Percentiles rank a stretch among this genome's conserved stretches.
These are phyloP conservation scores for Parastagonospora nodorum DNA, from an alignment of 2,329 filamentous ascomycete genomes.

Conservation along the genomic window DNA sequence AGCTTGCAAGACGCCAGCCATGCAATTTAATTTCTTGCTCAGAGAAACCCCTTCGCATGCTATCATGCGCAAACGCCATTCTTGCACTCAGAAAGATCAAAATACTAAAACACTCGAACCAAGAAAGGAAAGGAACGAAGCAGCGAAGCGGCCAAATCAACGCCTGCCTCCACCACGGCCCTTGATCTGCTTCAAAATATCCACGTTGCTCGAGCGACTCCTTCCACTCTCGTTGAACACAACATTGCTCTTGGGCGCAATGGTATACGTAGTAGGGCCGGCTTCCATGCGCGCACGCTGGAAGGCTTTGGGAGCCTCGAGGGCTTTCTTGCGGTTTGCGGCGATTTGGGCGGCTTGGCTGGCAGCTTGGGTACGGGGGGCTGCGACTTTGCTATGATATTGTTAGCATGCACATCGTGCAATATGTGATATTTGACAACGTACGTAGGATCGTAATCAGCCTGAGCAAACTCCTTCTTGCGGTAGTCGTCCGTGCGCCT, in stretches of 20 bases:
- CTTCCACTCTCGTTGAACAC: constrained; percentile 37
- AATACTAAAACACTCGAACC: not conserved
- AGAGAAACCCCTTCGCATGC: not conserved
- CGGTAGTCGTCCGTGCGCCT: constrained; percentile 94
- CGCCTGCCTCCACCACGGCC: constrained; percentile 31
- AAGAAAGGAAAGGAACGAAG: not conserved
- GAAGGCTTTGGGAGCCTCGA: constrained; percentile 58
- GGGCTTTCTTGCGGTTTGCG: constrained; percentile 51
- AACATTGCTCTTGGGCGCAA: constrained; percentile 64
- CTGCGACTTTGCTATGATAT: constrained; percentile 24
- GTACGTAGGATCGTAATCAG: constrained; percentile 64
- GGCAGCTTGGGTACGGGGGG: constrained; percentile 29
- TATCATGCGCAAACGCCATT: not conserved
- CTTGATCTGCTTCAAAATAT: constrained; percentile 39
- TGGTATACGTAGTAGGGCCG: constrained; percentile 64
- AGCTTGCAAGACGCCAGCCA: constrained; percentile 1
- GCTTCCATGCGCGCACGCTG: constrained; percentile 65
- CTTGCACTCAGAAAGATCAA: not conserved
- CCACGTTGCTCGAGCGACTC: constrained; percentile 30
- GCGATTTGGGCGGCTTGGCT: constrained; percentile 42
- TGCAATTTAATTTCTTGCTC: not conserved
- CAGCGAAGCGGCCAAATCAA: constrained; percentile 1
- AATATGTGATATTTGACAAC: constrained; percentile 13
- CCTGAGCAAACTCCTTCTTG: constrained; percentile 73
- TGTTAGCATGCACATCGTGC: not conserved